Base-by-base conservation (phyloP, 768 basidiomycete genomes). In the Phaffia tasmanica region DNA sequence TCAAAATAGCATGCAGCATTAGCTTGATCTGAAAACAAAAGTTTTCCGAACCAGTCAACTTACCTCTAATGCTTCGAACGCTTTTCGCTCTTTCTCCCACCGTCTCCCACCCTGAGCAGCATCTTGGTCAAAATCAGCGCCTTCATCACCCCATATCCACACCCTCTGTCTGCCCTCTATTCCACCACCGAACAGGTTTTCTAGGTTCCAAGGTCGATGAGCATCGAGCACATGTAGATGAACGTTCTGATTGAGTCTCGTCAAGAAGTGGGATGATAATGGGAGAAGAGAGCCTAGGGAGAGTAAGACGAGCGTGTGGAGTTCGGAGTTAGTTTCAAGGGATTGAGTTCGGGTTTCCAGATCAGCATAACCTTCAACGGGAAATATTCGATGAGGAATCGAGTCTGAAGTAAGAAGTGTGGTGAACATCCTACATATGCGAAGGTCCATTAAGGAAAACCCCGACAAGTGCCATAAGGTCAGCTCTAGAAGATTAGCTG, bases 141-240 rank as follows among this genome's bases (percentile, higher is more conserved):
- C 85, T 3, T 89, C 90, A 72, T 94, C 92, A 70, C 92, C 90
- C 95, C 95, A 99, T 0, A 98, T 81, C 35, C 94, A 79, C 23
- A 97, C 84, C 61, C 86, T 80, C 25, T 77, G 73, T 48, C 72
- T 69, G 6, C 70, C 63, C 53, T 75, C 72, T 2, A 75, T 63
- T 50, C 75, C 74, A 21, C 74, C 62, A 9, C 76, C 83, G 75
- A 94, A 98, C 25, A 97, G 78, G 78, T 86, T 95, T 53, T 84
- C 81, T 72, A 98, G 79, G 76, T 92, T 91, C 73, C 88, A 84
- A 21, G 95, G 95, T 61, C 95, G 83, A 23, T 85, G 83, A 3
- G 94, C 90, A 77, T 99, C 95, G 77, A 99, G 88, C 72, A 98
- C 85, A 78, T 99, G 95, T 51, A 97, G 82, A 2, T 81, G 84